These are phyloP conservation scores for Ceratocystis ficicola DNA, from an alignment of 2,329 filamentous ascomycete genomes.

Conservation along the genomic window DNA sequence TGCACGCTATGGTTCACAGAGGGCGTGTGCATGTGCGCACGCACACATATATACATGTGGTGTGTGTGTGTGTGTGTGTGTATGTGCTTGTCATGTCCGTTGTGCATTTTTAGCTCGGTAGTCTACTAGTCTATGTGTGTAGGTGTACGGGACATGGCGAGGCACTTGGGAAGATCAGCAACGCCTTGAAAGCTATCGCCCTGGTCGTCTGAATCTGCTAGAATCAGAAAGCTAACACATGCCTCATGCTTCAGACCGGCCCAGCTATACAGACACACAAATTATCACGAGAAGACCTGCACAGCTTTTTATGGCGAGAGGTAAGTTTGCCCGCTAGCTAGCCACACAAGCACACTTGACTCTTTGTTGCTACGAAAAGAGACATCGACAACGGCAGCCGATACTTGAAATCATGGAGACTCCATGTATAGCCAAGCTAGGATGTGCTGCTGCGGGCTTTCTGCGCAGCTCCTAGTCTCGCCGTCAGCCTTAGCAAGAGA, in stretches of 20 bases:
- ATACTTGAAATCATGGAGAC: not conserved
- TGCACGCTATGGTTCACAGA: not conserved
- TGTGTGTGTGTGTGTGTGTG: not conserved
- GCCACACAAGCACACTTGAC: too few species aligned
- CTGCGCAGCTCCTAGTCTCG: not conserved
- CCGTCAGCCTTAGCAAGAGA: not conserved
- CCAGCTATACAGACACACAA: not conserved
- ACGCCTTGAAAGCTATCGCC: not conserved
- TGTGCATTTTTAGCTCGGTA: not conserved
- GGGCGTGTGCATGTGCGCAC: not conserved
- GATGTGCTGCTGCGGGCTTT: not conserved
- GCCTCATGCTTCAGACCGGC: not conserved
- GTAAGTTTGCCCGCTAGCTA: slow-evolving; percentile 1
- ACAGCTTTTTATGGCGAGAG: slow-evolving; percentile 12
- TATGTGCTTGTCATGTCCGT: too few species aligned
- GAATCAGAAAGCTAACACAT: not conserved
- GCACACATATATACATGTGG: not conserved
- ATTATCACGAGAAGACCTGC: slow-evolving; percentile 6
- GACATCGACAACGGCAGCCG: not conserved
- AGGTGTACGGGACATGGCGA: not conserved
- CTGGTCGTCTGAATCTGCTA: not conserved
- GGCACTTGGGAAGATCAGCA: not conserved
- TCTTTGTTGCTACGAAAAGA: not conserved
- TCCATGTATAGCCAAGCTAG: too few species aligned
- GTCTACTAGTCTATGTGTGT: slow-evolving; percentile 1